Percentiles rank a stretch among this genome's conserved stretches.
Conservation (phyloP, 108 stramenopile genomes). For the Nannochloropsis gaditana region DNA sequence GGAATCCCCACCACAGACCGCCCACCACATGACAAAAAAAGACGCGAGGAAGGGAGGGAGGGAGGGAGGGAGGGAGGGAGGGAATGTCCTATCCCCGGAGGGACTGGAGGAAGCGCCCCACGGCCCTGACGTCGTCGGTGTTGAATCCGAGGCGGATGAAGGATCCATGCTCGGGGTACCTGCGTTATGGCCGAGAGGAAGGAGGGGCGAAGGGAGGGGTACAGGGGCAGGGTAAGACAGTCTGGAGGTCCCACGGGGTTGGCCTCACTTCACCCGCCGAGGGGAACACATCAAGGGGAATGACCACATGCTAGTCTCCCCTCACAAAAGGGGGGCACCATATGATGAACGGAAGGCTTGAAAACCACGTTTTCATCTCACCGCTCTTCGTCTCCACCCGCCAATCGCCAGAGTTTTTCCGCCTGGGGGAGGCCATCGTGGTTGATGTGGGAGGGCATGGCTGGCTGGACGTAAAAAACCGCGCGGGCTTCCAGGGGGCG, state of each 20-base stretch:
- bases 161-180: background rate
- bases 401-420: background rate
- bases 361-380: background rate
- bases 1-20: too few species aligned
- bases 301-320: too few species aligned
- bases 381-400: background rate
- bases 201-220: background rate
- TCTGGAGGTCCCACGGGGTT: too few species aligned
- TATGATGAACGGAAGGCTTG: too few species aligned
- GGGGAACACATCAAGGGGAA: too few species aligned
- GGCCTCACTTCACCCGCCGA: too few species aligned
- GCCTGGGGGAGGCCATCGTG: background rate
- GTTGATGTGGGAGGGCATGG: background rate
- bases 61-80: background rate
- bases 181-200: background rate
- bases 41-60: background rate
- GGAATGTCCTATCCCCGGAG: background rate
- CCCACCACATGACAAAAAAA: too few species aligned
- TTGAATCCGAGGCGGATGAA: background rate
- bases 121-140: background rate
- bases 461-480: background rate
- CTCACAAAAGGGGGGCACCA: background rate
- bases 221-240: background rate
- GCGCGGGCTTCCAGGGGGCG: background rate
- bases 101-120: background rate